Conservation (phyloP, 139 green algal species). For the Volvox reticuliferus region DNA sequence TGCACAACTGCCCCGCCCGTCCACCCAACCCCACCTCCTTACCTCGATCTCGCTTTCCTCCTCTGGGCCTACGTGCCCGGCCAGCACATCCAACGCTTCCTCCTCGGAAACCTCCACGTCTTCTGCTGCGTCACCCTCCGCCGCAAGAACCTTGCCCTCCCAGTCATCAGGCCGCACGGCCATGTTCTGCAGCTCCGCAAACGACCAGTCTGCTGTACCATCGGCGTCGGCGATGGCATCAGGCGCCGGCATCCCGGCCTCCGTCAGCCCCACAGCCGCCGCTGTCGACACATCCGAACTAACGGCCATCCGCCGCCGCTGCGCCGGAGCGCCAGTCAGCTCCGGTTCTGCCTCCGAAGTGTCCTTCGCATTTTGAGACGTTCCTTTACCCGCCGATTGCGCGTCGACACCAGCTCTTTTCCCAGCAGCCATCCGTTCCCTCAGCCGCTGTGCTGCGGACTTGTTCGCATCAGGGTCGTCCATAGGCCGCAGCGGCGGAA, state of each 20-base stretch:
- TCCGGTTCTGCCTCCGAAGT: conserved; percentile 2
- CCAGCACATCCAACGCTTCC: conserved; percentile 34
- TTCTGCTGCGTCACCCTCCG: conserved; percentile 9
- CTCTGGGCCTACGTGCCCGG: conserved; percentile 42
- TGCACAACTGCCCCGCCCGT: no score
- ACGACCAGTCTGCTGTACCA: conserved; percentile 45
- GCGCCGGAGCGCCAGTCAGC: conserved; percentile 8
- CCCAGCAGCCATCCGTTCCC: conserved; percentile 58
- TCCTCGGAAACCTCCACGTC: conserved; percentile 47
- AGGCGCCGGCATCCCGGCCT: conserved; percentile 15
- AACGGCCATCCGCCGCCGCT: background rate
- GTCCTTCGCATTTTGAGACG: no score
- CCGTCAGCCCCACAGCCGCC: conserved; percentile 29
- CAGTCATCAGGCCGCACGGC: background rate
- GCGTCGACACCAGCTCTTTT: background rate
- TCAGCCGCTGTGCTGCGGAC: conserved; percentile 73
- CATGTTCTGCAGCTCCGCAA: conserved; percentile 45
- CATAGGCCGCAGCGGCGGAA: conserved; percentile 5
- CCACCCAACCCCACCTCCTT: background rate
- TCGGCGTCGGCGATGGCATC: conserved; percentile 26
- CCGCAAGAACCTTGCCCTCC: background rate
- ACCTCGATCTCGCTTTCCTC: conserved; percentile 52
- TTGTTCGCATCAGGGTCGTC: conserved; percentile 68
- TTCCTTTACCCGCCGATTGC: no score
- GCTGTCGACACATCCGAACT: conserved; percentile 31